Conservation (phyloP, 345 rosid species). For the Gossypium ekmanianum region DNA sequence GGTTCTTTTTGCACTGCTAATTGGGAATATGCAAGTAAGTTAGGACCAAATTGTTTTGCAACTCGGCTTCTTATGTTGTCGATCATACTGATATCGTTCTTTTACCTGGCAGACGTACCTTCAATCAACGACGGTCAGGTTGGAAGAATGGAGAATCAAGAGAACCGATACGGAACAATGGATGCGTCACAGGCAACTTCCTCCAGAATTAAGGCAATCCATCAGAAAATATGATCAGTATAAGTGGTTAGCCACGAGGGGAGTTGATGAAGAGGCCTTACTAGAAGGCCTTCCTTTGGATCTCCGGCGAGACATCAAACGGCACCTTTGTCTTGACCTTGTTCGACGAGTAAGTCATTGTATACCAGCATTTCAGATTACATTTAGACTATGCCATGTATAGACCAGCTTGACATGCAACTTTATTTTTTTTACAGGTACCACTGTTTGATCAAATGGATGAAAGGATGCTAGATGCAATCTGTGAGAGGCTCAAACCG, state of each 20-base stretch:
- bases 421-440: conserved; percentile 43
- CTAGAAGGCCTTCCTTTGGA: conserved; percentile 78
- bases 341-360: conserved; percentile 69
- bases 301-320: conserved; percentile 80
- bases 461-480: conserved; percentile 86
- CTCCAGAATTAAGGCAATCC: conserved; percentile 53
- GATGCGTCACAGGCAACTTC: conserved; percentile 93
- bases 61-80: neutral
- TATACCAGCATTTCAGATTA: neutral
- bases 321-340: conserved; percentile 84
- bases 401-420: conserved; percentile 7
- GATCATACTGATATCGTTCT: neutral
- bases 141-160: conserved; percentile 90
- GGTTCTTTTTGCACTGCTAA: conserved; percentile 86
- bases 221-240: conserved; percentile 80
- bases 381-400: neutral
- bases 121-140: conserved; percentile 70
- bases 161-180: conserved; percentile 92
- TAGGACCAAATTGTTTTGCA: neutral
- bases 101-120: conserved; percentile 61
- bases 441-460: conserved; percentile 94
- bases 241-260: conserved; percentile 85
- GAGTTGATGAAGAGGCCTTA: conserved; percentile 80
- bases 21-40: conserved; percentile 86
- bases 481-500: conserved; percentile 83